Base-by-base conservation (phyloP, 163 green algal species). In the Prototheca cutis region DNA sequence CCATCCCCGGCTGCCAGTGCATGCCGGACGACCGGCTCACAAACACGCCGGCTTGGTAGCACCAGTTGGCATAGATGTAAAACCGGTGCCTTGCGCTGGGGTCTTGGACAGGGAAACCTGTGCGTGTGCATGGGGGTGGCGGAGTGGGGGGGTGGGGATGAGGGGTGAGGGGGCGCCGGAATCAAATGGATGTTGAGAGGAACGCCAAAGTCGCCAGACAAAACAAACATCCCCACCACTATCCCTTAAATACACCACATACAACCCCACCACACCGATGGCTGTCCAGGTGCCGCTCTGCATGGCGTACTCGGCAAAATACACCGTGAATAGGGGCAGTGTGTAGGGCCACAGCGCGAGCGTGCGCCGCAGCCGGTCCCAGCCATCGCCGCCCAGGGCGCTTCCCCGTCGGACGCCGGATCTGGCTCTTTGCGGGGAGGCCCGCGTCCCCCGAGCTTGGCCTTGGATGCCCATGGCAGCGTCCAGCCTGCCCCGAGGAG, bases 221-320 rank as follows among this genome's bases (percentile, higher is more conserved):
- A n/a, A n/a, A n/a, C n/a, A n/a, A n/a, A 13, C 45, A 8, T 24
- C 45, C 45, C n/a, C 45, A 24, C 8, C 49, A 25, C 49, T 28
- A 6, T 27, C 23, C 24, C 49, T 36, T 7, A 24, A 23, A 60
- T 7, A 4, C 3, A 4, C 6, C n/a, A 31, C 6, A n/a, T n/a
- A n/a, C n/a, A n/a, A n/a, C n/a, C n/a, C 45, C 47, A 47, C 36
- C 59, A 31, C 52, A 67, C 74, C 81, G 31, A 87, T 84, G 2
- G 75, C 70, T 2, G 77, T 71, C 81, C 81, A 89, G 1, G 70
- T 58, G 29, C 81, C 80, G 8, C 53, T 64, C 61, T 88, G 81
- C 76, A 85, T 81, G 10, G 66, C 61, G 55, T 88, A 88, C 72
- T 88, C 81, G 5, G 79, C 72, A 63, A 76, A 78, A 53, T 87